phyloP scores from a whole-genome alignment of 805 yeast species.

The Nematodospora valgi region DNA sequence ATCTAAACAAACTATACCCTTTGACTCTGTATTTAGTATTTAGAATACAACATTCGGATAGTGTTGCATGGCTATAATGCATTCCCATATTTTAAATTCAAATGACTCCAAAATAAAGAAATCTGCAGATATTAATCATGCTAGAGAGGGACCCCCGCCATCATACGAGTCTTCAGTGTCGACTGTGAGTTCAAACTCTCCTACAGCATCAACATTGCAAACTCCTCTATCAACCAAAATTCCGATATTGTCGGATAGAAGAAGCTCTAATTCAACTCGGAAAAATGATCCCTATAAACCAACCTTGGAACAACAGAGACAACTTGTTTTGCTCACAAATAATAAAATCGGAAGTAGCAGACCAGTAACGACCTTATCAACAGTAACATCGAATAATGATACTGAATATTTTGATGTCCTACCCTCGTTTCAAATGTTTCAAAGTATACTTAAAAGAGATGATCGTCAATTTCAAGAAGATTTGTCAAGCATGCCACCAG shows the following conservation, averaged over 20 bases:
- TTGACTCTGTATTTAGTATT: no score
- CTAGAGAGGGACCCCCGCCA: slow-evolving; percentile 11
- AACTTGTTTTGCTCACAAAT: slow-evolving; percentile 23
- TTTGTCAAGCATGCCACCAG: slow-evolving; percentile 31
- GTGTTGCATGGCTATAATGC: no score
- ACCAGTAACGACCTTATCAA: slow-evolving; percentile 16
- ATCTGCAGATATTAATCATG: not conserved
- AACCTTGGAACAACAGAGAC: slow-evolving; percentile 31
- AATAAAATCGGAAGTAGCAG: not conserved
- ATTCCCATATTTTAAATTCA: no score
- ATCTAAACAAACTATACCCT: no score
- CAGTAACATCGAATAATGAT: slow-evolving; percentile 25
- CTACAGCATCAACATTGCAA: slow-evolving; percentile 1
- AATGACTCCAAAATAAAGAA: not conserved
- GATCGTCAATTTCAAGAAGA: slow-evolving; percentile 37
- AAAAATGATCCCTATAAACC: slow-evolving; percentile 33
- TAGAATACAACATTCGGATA: no score
- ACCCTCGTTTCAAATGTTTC: slow-evolving; percentile 70
- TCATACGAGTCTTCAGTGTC: slow-evolving; percentile 17
- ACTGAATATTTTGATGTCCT: slow-evolving; percentile 51
- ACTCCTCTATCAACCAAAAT: slow-evolving; percentile 2
- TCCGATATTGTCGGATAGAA: not conserved
- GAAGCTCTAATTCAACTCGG: not conserved
- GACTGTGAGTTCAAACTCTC: no score
- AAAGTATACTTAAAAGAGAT: slow-evolving; percentile 44